Evolutionary conservation across 345 rosid species (phyloP).

Genomic region (Pistacia integerrima): DNA sequence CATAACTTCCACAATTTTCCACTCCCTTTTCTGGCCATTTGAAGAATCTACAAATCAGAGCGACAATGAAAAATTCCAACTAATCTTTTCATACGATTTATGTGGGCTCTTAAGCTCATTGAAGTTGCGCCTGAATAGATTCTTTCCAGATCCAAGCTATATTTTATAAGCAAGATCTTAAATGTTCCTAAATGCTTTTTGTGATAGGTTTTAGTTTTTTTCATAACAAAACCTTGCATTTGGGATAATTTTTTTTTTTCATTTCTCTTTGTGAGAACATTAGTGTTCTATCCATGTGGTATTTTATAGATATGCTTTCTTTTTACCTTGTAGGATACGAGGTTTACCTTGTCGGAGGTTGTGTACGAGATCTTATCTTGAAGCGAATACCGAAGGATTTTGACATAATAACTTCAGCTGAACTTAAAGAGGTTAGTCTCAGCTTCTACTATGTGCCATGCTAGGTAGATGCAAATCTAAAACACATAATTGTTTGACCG

Average conservation of each 20-base stretch:
- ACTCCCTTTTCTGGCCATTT: too few relatives aligned
- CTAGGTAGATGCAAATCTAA: background rate
- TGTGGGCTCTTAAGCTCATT: background rate
- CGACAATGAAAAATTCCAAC: too few relatives aligned
- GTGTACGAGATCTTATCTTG: constrained; percentile 91
- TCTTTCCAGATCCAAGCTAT: too few relatives aligned
- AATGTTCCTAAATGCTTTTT: background rate
- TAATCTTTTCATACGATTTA: too few relatives aligned
- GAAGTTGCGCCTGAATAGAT: background rate
- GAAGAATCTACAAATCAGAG: too few relatives aligned
- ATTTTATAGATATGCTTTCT: background rate
- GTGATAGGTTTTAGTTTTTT: too few relatives aligned
- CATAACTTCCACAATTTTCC: too few relatives aligned
- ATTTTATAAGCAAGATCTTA: background rate
- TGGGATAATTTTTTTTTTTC: background rate
- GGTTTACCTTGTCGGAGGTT: constrained; percentile 96
- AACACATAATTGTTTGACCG: background rate
- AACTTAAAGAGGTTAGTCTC: constrained; percentile 75
- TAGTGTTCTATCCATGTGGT: background rate
- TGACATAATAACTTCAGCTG: constrained; percentile 85
- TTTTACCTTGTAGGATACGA: constrained; percentile 53
- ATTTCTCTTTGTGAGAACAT: background rate
- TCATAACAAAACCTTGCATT: too few relatives aligned
- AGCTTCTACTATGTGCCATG: background rate
- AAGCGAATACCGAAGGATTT: constrained; percentile 86